phyloP scores from a whole-genome alignment of 495 filamentous ascomycete species.

The Letharia columbiana region DNA sequence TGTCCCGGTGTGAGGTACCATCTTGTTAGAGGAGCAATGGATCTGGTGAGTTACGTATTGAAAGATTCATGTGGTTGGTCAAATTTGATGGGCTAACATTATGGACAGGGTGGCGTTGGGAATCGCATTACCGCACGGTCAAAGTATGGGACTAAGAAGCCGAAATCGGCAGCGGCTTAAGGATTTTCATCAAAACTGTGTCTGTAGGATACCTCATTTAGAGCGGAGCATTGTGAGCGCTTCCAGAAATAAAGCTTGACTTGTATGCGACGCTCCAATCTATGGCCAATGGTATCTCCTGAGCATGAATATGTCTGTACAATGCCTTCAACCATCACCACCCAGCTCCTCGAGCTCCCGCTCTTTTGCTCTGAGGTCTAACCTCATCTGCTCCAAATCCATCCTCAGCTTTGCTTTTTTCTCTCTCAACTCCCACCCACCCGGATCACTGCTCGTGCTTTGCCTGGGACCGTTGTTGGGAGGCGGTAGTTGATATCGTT shows the following conservation, averaged over 20 bases:
- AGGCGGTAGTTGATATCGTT: constrained; percentile 26
- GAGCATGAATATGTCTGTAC: neutral
- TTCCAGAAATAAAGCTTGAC: neutral
- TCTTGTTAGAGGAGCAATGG: constrained; percentile 81
- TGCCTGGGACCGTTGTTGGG: constrained; percentile 29
- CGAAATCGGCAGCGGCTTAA: constrained; percentile 46
- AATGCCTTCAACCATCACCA: constrained; percentile 11
- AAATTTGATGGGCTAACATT: constrained; percentile 21
- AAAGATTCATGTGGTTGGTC: constrained; percentile 17
- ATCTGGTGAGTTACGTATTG: constrained; percentile 63
- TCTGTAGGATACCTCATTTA: neutral
- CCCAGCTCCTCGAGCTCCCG: constrained; percentile 64
- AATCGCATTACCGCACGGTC: constrained; percentile 75
- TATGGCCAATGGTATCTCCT: constrained; percentile 12
- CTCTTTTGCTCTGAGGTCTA: constrained; percentile 66
- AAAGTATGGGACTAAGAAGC: constrained; percentile 99
- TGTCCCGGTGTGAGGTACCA: constrained; percentile 97
- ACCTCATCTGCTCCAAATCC: constrained; percentile 70
- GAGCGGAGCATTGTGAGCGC: neutral
- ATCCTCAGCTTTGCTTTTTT: constrained; percentile 57
- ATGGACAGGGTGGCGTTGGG: constrained; percentile 73
- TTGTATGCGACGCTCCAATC: constrained; percentile 4
- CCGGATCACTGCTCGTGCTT: constrained; percentile 39
- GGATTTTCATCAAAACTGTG: neutral
- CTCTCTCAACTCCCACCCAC: constrained; percentile 43